Evolutionary conservation across 23 red algal genomes (phyloP).

Genomic region (Gracilaria caudata): DNA sequence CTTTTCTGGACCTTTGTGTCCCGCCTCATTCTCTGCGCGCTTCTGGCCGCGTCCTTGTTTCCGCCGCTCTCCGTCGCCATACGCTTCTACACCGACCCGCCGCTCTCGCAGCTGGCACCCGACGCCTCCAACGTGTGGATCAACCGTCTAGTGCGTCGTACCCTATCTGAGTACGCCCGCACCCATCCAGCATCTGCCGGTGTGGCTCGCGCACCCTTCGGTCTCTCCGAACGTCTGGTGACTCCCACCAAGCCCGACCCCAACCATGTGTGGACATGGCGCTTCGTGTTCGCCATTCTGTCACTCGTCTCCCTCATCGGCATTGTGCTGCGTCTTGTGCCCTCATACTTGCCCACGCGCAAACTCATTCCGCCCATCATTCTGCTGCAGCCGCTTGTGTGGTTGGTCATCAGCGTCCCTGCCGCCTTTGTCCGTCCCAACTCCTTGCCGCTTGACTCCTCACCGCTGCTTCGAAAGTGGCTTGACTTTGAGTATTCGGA

Average conservation of each 20-base stretch:
- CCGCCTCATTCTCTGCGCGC: neutral
- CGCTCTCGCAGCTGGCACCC: constrained; percentile 16
- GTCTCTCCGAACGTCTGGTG: neutral
- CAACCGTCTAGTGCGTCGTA: constrained; percentile 9
- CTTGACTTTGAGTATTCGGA: constrained; percentile 36
- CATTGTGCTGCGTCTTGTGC: constrained; percentile 2
- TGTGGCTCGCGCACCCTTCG: neutral
- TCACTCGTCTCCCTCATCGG: constrained; percentile 6
- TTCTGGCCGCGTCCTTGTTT: constrained; percentile 10
- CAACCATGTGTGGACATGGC: constrained; percentile 8
- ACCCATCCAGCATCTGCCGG: neutral
- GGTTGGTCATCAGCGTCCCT: constrained; percentile 24
- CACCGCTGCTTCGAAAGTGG: constrained; percentile 37
- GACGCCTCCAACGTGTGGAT: constrained; percentile 17
- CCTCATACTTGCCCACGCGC: constrained; percentile 1
- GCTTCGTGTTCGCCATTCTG: constrained; percentile 25
- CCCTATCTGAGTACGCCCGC: constrained; percentile 8
- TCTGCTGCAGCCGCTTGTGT: constrained; percentile 34
- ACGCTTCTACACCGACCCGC: neutral
- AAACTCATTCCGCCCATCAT: constrained; percentile 37
- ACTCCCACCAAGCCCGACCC: neutral
- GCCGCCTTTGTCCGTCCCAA: constrained; percentile 30
- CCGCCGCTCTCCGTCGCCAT: neutral
- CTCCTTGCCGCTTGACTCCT: constrained; percentile 24
- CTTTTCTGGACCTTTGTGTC: constrained; percentile 9